Conservation (phyloP, 768 basidiomycete species). For the Mrakia frigida region DNA sequence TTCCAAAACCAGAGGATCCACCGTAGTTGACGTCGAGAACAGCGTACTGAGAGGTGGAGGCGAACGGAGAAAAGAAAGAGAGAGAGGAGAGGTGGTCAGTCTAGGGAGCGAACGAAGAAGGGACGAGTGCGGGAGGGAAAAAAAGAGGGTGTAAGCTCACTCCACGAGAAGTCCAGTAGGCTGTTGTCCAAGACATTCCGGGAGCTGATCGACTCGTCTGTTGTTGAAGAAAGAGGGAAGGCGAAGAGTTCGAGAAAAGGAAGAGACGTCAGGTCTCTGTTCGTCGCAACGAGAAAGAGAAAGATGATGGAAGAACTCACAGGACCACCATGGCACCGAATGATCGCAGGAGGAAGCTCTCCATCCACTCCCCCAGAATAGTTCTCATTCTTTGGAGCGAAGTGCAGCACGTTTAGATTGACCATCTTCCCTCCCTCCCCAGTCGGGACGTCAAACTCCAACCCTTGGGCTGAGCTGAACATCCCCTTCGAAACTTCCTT, state of each 20-base stretch:
- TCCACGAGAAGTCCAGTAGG: constrained; percentile 36
- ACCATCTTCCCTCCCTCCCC: constrained; percentile 28
- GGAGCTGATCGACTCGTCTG: not conserved
- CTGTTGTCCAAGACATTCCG: constrained; percentile 13
- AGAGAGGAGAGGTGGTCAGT: not conserved
- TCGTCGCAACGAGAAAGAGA: not conserved
- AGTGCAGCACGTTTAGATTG: constrained; percentile 58
- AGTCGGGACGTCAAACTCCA: constrained; percentile 23
- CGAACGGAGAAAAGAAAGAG: not conserved
- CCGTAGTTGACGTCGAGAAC: constrained; percentile 68
- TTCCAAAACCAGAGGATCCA: constrained; percentile 69
- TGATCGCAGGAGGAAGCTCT: constrained; percentile 64
- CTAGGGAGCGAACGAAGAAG: not conserved
- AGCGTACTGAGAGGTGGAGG: constrained; percentile 41
- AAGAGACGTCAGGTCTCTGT: not conserved
- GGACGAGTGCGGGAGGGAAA: not conserved
- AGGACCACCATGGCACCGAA: constrained; percentile 62
- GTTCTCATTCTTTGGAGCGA: constrained; percentile 60
- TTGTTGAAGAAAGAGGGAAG: not conserved
- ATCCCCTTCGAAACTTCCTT: not conserved
- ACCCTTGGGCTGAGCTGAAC: constrained; percentile 20
- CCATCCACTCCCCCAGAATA: constrained; percentile 51
- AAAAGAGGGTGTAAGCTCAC: not conserved
- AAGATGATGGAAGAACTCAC: not conserved
- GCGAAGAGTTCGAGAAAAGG: not conserved